Evolutionary conservation across 2,329 filamentous ascomycete species (phyloP), one percentile per base, ranked within the genome.

Genomic region (Arthrobotrys megalospora): DNA sequence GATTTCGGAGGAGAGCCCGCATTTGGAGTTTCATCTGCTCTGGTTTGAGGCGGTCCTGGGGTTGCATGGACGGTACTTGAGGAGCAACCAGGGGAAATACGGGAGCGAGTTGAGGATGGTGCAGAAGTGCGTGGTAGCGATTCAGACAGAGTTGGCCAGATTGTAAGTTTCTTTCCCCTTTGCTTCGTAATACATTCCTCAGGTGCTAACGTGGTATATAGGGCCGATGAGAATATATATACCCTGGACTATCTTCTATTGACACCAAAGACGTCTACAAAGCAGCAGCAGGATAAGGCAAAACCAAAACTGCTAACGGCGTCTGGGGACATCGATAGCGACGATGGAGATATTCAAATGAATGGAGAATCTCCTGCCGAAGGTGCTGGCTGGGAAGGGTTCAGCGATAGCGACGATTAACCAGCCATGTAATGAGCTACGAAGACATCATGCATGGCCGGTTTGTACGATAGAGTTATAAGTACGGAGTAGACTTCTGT

Each of bases 1-100:
- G 8, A 93, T 97, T 82, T 92, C 93, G 0, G 95, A 98, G 82
- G 91, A 95, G 83, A 94, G 92, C 1, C 95, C 94, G 1, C 95
- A 97, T 86, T 88, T 99, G 3, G 96, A 99, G 85, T 96, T 98
- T 85, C 97, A 96, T 82, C 86, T 99, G 52, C 86, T 95, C 7
- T 99, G 96, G 96, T 92, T 97, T 82, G 93, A 96, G 84, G 90
- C 93, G 0, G 85, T 92, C 38, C 87, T 98, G 75, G 91, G 92
- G 82, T 90, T 90, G 81, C 95, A 98, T 83, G 96, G 96, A 38
- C 88, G 91, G 21, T 95, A 92, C 87, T 88, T 99, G 82, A 92
- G 93, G 75, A 92, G 94, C 41, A 92, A 95, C 83, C 88, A 91
- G 21, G 91, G 89, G 65, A 91, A 92, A 81, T 90, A 96, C 38